Percentiles rank a stretch among this genome's conserved stretches.
Evolutionary conservation across 139 green algal genomes (phyloP).

Genomic region (Chlorella sp.): DNA sequence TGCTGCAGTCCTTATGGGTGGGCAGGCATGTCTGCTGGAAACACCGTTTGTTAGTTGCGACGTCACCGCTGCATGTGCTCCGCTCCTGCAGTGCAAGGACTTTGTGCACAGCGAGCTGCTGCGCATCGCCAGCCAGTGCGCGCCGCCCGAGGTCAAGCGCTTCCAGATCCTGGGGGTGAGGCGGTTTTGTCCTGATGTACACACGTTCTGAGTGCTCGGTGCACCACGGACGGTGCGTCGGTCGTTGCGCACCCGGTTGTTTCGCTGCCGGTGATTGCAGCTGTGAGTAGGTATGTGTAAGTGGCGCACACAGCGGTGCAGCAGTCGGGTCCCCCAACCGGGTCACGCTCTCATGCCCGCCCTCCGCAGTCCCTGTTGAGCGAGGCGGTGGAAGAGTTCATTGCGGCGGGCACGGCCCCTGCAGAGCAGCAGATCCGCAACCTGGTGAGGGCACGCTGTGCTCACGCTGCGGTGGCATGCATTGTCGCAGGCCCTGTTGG

Average conservation of each 20-base stretch:
- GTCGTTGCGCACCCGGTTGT: too few species aligned
- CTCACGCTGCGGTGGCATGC: constrained; percentile 68
- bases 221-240: too few species aligned
- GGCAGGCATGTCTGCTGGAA: too few species aligned
- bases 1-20: constrained; percentile 78
- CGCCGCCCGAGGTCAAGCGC: constrained; percentile 73
- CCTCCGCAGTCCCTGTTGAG: constrained; percentile 61
- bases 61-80: too few species aligned
- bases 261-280: too few species aligned
- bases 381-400: constrained; percentile 79
- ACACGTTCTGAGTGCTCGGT: too few species aligned
- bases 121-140: constrained; percentile 77
- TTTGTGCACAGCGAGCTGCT: constrained; percentile 90
- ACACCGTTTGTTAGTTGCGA: constrained; percentile 26
- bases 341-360: not conserved
- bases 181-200: not conserved
- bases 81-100: constrained; percentile 58
- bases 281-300: too few species aligned
- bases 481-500: constrained; percentile 49
- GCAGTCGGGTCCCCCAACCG: too few species aligned
- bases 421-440: constrained; percentile 73
- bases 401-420: constrained; percentile 70
- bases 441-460: constrained; percentile 46
- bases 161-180: constrained; percentile 75
- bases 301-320: too few species aligned